A percentile compares a stretch with the other conserved stretches of the same genome.
These are phyloP conservation scores for Hemisphaericaspora nanyangensis DNA, from an alignment of 805 yeast species.

Conservation along the genomic window DNA sequence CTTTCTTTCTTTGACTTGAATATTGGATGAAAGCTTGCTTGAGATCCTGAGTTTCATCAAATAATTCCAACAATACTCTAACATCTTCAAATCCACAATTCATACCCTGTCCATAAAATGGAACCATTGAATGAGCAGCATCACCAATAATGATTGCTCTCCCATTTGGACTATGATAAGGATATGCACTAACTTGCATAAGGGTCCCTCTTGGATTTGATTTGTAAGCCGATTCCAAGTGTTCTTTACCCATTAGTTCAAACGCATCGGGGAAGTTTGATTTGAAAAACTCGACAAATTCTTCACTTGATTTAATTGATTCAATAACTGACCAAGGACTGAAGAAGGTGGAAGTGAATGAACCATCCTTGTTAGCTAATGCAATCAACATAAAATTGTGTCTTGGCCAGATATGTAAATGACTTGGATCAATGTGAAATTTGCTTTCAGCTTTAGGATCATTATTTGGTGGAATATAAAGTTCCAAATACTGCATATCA, in stretches of 20 bases:
- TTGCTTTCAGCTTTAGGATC: conserved; percentile 20
- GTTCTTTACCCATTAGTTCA: conserved; percentile 58
- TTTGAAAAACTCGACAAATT: conserved; percentile 52
- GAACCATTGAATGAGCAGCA: conserved; percentile 96
- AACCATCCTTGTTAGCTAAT: conserved; percentile 76
- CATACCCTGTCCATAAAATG: conserved; percentile 98
- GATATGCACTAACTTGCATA: conserved; percentile 64
- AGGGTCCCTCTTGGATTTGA: conserved; percentile 74
- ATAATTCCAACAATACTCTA: conserved; percentile 53
- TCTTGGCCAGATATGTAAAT: conserved; percentile 92
- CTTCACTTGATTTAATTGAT: conserved; percentile 40
- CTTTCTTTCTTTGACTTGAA: conserved; percentile 54
- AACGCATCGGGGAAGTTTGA: conserved; percentile 72
- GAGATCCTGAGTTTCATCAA: conserved; percentile 33
- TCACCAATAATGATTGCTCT: conserved; percentile 77
- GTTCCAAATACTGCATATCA: conserved; percentile 79
- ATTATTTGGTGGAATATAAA: conserved; percentile 61
- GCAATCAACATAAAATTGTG: conserved; percentile 86
- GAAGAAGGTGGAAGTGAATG: conserved; percentile 87
- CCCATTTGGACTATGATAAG: conserved; percentile 61
- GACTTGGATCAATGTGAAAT: conserved; percentile 63
- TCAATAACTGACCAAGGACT: conserved; percentile 73
- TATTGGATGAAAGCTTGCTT: conserved; percentile 52
- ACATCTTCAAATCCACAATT: conserved; percentile 95
- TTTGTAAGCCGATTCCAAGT: conserved; percentile 46